Conservation (phyloP, 73 alveolate species). For the Stentor coeruleus region DNA sequence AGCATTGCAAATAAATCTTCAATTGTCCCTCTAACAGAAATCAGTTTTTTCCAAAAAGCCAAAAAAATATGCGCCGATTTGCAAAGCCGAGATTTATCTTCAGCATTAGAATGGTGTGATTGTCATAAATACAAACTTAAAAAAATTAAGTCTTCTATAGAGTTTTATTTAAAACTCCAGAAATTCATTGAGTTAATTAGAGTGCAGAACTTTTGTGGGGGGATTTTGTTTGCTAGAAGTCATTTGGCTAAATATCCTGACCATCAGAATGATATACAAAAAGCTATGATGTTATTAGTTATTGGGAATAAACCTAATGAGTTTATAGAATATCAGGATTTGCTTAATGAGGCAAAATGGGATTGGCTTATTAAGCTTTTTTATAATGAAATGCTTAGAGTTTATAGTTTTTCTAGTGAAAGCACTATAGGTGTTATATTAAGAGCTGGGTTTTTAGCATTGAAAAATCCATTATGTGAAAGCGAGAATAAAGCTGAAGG, state of each 20-base stretch:
- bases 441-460: not conserved
- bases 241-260: constrained; percentile 11
- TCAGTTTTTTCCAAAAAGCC: not conserved
- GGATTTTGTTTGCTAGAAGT: not conserved
- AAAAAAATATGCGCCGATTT: not conserved
- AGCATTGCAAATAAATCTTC: not conserved
- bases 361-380: not conserved
- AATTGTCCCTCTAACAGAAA: not conserved
- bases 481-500: not conserved
- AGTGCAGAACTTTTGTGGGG: not conserved
- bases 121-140: not conserved
- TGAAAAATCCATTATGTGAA: constrained; percentile 12
- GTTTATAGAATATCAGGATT: not conserved
- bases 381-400: constrained; percentile 5
- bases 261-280: not conserved
- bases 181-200: not conserved
- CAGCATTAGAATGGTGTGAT: constrained; percentile 11
- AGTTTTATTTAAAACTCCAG: constrained; percentile 8
- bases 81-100: not conserved
- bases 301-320: not conserved
- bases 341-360: constrained; percentile 14
- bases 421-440: not conserved
- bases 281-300: constrained; percentile 8
- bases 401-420: not conserved
- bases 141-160: constrained; percentile 2